Evolutionary conservation across 2,329 filamentous ascomycete species (phyloP).

Genomic region (Dothiorella sarmentorum): DNA sequence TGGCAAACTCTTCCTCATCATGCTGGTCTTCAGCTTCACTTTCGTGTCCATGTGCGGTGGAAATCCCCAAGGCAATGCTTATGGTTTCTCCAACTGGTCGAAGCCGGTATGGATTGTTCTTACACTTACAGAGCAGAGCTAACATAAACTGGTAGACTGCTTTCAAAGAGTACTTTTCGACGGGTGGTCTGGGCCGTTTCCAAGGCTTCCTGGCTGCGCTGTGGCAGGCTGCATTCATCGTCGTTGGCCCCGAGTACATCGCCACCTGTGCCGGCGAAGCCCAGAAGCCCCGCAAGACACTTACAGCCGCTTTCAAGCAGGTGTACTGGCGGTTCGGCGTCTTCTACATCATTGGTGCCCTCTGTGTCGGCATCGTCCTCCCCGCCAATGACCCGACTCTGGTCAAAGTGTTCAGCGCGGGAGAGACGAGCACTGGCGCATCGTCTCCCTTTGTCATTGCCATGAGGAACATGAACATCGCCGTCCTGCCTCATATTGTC

Average conservation of each 20-base stretch:
- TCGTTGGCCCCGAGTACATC: slow-evolving; percentile 71
- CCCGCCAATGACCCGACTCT: slow-evolving; percentile 59
- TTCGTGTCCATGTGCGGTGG: neutral
- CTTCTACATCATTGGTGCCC: slow-evolving; percentile 58
- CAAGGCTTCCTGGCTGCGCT: slow-evolving; percentile 67
- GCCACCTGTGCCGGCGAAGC: slow-evolving; percentile 75
- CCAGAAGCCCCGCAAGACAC: slow-evolving; percentile 67
- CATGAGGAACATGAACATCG: slow-evolving; percentile 42
- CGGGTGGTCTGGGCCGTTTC: slow-evolving; percentile 57
- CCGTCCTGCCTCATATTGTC: slow-evolving; percentile 58
- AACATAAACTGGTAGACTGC: too few species aligned
- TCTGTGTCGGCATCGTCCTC: slow-evolving; percentile 70
- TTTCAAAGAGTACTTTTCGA: slow-evolving; percentile 60
- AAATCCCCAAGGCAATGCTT: neutral
- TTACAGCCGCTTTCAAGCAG: slow-evolving; percentile 68
- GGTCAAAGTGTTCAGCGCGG: slow-evolving; percentile 31
- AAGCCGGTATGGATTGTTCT: slow-evolving; percentile 48
- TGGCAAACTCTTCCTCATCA: slow-evolving; percentile 68
- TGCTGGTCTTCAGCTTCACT: slow-evolving; percentile 66
- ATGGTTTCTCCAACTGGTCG: slow-evolving; percentile 71
- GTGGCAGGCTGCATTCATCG: slow-evolving; percentile 64
- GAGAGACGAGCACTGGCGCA: neutral
- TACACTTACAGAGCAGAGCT: too few species aligned
- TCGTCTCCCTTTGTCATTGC: slow-evolving; percentile 58
- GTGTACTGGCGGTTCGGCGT: slow-evolving; percentile 72